Evolutionary conservation across 805 yeast species (phyloP).

Genomic region (Pichia membranifaciens): DNA sequence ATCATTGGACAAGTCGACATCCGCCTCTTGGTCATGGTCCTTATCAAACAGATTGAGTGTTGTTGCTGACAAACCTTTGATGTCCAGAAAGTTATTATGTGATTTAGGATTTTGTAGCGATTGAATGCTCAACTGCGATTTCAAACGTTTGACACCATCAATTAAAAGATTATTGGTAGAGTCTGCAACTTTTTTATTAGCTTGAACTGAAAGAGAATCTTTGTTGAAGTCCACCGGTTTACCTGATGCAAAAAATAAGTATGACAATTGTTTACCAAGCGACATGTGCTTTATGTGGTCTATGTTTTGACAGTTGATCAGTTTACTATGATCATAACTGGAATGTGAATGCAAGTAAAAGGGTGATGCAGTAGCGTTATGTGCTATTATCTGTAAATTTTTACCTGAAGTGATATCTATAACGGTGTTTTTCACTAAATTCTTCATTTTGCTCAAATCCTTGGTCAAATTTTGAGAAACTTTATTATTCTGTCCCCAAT

Average conservation of each 20-base stretch:
- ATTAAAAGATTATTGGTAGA: not conserved
- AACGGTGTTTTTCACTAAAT: constrained; percentile 32
- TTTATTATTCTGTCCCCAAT: constrained; percentile 25
- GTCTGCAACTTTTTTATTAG: constrained; percentile 5
- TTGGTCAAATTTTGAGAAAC: constrained; percentile 30
- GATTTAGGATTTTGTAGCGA: not conserved
- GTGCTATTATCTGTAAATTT: constrained; percentile 25
- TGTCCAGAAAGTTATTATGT: not conserved
- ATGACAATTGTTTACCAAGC: constrained; percentile 30
- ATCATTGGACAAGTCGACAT: too few species aligned
- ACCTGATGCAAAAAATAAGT: constrained; percentile 50
- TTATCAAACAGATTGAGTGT: constrained; percentile 4
- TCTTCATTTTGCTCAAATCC: constrained; percentile 32
- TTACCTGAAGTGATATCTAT: constrained; percentile 34
- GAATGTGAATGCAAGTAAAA: constrained; percentile 17
- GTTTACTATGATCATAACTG: constrained; percentile 16
- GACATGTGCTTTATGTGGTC: constrained; percentile 23
- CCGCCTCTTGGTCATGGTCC: not conserved
- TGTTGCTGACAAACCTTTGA: not conserved
- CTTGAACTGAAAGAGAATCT: constrained; percentile 17
- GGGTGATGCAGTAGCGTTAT: constrained; percentile 21
- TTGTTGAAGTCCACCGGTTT: constrained; percentile 30
- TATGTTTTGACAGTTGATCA: constrained; percentile 23
- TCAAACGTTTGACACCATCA: constrained; percentile 5
- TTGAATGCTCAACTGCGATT: constrained; percentile 5